phyloP scores from a whole-genome alignment of 352 stramenopile species.

The Pythium rishiriense region DNA sequence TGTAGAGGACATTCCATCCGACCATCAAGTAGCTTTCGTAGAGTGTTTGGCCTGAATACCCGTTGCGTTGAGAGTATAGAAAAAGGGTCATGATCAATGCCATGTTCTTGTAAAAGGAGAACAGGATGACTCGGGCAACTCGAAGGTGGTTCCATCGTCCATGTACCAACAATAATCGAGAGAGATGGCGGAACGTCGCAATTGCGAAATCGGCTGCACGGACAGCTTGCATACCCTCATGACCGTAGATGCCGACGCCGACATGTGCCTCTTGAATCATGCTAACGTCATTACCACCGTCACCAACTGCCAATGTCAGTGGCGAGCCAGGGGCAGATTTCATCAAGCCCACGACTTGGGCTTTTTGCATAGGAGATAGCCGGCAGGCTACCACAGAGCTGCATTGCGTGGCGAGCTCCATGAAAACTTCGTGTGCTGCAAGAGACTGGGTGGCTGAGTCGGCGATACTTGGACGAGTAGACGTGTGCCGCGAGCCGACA shows the following conservation, averaged over 20 bases:
- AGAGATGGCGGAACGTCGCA: slow-evolving; percentile 77
- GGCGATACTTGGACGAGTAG: slow-evolving; percentile 39
- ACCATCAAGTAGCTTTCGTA: slow-evolving; percentile 90
- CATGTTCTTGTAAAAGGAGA: slow-evolving; percentile 92
- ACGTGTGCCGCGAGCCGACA: slow-evolving; percentile 37
- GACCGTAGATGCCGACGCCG: slow-evolving; percentile 97
- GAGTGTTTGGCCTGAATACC: slow-evolving; percentile 90
- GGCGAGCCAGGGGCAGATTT: slow-evolving; percentile 67
- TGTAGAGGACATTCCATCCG: slow-evolving; percentile 97
- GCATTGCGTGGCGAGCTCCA: slow-evolving; percentile 87
- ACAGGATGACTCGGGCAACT: slow-evolving; percentile 80
- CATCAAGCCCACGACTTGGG: slow-evolving; percentile 94
- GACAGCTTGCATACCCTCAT: slow-evolving; percentile 94
- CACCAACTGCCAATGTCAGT: slow-evolving; percentile 95
- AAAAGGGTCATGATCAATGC: slow-evolving; percentile 95
- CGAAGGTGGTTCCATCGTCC: slow-evolving; percentile 85
- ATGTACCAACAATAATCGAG: slow-evolving; percentile 75
- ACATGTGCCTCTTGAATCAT: slow-evolving; percentile 99
- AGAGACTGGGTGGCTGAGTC: slow-evolving; percentile 26
- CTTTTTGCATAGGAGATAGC: slow-evolving; percentile 92
- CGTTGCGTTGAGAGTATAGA: slow-evolving; percentile 83
- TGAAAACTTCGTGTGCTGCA: slow-evolving; percentile 61
- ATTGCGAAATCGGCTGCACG: slow-evolving; percentile 86
- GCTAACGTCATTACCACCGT: slow-evolving; percentile 99
- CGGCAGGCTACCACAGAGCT: slow-evolving; percentile 86